These are phyloP conservation scores for Lecanicillium sp. DNA, from an alignment of 2,329 filamentous ascomycete genomes.

Conservation along the genomic window DNA sequence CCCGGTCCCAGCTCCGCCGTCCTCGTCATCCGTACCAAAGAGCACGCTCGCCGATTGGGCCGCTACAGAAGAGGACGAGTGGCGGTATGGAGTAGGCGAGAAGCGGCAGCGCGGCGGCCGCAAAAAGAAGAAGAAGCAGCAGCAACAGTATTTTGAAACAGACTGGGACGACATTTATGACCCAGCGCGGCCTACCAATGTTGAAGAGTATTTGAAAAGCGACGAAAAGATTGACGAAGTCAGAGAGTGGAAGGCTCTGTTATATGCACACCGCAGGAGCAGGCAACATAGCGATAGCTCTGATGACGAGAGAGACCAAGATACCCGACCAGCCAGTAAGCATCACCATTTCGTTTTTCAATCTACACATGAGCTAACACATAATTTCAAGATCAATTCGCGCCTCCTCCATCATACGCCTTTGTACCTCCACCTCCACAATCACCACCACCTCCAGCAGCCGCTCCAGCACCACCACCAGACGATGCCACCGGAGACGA, in stretches of 20 bases:
- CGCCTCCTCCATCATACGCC: conserved; percentile 47
- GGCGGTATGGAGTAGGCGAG: conserved; percentile 54
- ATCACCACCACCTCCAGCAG: conserved; percentile 33
- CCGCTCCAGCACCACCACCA: conserved; percentile 37
- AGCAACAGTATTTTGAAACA: conserved; percentile 48
- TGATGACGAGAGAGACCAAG: conserved; percentile 29
- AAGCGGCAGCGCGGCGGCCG: conserved; percentile 70
- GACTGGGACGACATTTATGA: conserved; percentile 94
- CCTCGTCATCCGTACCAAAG: conserved; percentile 40
- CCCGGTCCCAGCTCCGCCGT: conserved; percentile 19
- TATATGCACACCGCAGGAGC: conserved; percentile 63
- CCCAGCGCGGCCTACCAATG: conserved; percentile 70
- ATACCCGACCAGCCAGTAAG: conserved; percentile 25
- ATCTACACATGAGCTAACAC: conserved; percentile 13
- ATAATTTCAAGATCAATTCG: conserved; percentile 43
- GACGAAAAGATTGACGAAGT: conserved; percentile 76
- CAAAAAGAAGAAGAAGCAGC: conserved; percentile 65
- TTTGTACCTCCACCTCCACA: conserved; percentile 48
- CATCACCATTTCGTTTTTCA: background rate
- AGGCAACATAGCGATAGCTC: conserved; percentile 27
- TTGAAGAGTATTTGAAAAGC: conserved; percentile 75
- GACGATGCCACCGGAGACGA: conserved; percentile 61
- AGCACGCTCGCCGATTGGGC: conserved; percentile 76
- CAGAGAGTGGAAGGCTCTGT: conserved; percentile 73
- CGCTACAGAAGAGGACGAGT: conserved; percentile 70